Conservation (phyloP, 495 filamentous ascomycete species). For the Chaetomium cochliodes region DNA sequence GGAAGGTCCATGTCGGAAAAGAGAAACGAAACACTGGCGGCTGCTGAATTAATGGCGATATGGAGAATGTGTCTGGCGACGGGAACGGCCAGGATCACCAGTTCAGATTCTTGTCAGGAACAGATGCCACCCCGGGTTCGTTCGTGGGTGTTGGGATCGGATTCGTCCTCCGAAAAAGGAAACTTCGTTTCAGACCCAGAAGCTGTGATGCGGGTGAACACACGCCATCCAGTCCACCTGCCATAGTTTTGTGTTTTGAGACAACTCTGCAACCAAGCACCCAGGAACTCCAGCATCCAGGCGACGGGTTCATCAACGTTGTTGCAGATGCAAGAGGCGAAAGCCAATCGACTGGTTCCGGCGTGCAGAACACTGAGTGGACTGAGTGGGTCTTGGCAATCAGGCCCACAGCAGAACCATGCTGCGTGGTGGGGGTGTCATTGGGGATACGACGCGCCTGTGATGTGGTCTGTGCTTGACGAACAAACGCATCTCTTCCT, state of each 20-base stretch:
- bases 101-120: neutral
- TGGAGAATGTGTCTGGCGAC: neutral
- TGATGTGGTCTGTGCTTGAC: neutral
- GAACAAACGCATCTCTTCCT: too few relatives aligned
- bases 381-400: neutral
- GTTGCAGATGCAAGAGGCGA: constrained; percentile 12
- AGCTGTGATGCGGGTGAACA: neutral
- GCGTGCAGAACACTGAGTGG: neutral
- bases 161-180: constrained; percentile 10
- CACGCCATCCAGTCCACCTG: constrained; percentile 3
- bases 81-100: constrained; percentile 3
- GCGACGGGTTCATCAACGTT: neutral
- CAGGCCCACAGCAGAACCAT: neutral
- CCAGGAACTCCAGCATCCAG: too few relatives aligned
- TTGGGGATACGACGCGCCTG: neutral
- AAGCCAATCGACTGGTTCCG: constrained; percentile 20
- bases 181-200: neutral
- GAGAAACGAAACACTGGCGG: constrained; percentile 14
- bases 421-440: neutral
- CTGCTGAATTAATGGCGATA: neutral
- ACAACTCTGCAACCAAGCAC: neutral
- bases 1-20: neutral
- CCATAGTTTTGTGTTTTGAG: neutral
- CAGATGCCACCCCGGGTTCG: neutral
- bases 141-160: neutral